phyloP scores from a whole-genome alignment of 305 asterid species.

The Ilex paraguariensis region DNA sequence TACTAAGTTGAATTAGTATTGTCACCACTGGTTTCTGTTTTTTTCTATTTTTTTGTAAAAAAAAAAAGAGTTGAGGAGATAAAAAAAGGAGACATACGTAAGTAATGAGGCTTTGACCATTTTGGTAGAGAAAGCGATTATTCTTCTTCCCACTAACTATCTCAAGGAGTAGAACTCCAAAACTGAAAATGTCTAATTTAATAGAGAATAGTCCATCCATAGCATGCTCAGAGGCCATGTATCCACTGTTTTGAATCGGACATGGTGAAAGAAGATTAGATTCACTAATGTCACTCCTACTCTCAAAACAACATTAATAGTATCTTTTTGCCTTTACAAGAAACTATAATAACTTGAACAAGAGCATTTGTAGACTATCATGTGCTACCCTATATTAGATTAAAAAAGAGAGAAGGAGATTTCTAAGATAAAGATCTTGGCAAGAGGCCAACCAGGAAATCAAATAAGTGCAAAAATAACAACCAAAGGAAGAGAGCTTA shows the following conservation, averaged over 20 bases:
- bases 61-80: background rate
- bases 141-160: conserved; percentile 37
- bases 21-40: background rate
- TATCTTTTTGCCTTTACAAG: too few relatives aligned
- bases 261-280: too few relatives aligned
- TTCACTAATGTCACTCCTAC: too few relatives aligned
- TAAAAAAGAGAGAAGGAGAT: too few relatives aligned
- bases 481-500: too few relatives aligned
- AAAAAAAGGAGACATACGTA: background rate
- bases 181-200: conserved; percentile 39
- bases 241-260: conserved; percentile 21
- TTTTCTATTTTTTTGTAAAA: background rate
- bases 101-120: background rate
- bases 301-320: too few relatives aligned
- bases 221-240: conserved; percentile 42
- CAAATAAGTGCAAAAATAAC: too few relatives aligned
- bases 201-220: conserved; percentile 26
- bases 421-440: too few relatives aligned
- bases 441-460: too few relatives aligned
- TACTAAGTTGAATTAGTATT: background rate
- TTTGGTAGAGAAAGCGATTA: conserved; percentile 3
- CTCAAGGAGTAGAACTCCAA: conserved; percentile 36
- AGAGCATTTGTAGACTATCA: too few relatives aligned
- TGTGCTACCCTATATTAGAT: too few relatives aligned
- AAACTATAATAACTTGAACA: too few relatives aligned